Evolutionary conservation across 805 yeast species (phyloP), one percentile per base, ranked within the genome.

Genomic region (Blastobotrys parvus): DNA sequence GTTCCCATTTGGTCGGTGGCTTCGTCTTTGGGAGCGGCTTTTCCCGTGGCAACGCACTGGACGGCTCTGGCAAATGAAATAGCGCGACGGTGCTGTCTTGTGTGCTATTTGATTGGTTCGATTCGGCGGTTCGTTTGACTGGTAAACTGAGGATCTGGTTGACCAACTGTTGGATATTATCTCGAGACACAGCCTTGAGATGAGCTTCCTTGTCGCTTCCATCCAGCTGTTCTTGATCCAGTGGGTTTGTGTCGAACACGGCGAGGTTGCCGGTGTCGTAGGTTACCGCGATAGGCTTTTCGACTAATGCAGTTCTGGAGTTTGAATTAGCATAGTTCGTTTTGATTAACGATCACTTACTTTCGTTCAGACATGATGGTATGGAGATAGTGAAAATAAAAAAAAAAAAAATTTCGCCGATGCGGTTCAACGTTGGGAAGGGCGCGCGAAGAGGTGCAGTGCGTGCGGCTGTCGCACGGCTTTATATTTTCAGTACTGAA

Each of bases 1-100:
- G 75, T 68, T 92, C 96, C 99, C 99, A 92, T 68, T 81, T 88
- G 52, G 98, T 89, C 55, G 80, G 84, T 43, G 90, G 82, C 69
- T 86, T 92, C 43, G 85, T 79, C 67, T 88, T 89, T 46, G 98
- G 98, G 56, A 92, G 67, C 38, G 96, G 80, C 68, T 92, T 92
- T 63, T 92, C 99, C 72, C 99, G 76, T 43, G 99, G 98, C 50
- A 89, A 70, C 45, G 67, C 74, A 16, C 94, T 81, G 13, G 74
- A 64, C 19, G 96, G 94, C 43, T 77, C 87, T 27, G 99, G 97
- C 47, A 92, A 72, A 57, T 74, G 78, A 42, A 92, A 77, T 49
- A 90, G 75, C 7, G 96, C 80, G 77, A 88, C 78, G 41, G 83
- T 76, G 10, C 94, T 75, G 58, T 71, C 77, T 45, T 58, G 66